Evolutionary conservation across 2,329 filamentous ascomycete genomes (phyloP).

Genomic region (Albophoma yamanashiensis): DNA sequence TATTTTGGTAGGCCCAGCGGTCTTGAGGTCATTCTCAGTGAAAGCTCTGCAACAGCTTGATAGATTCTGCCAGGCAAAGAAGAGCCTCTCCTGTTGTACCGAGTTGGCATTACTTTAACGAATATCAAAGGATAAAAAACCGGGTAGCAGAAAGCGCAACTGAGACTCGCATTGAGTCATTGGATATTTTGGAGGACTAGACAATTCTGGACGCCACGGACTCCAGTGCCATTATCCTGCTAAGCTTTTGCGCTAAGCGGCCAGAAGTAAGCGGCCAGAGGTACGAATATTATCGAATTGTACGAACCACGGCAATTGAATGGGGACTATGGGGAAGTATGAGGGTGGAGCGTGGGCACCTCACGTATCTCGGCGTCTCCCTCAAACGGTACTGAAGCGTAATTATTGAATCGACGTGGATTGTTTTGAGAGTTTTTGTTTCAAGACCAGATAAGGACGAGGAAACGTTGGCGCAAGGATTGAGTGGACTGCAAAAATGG

Average conservation of each 20-base stretch:
- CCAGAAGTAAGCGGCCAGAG: no score
- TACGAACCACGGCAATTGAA: not conserved
- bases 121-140: no score
- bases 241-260: no score
- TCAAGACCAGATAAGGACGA: no score
- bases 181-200: not conserved
- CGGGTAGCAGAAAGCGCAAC: no score
- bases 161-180: not conserved
- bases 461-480: no score
- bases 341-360: not conserved
- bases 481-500: no score
- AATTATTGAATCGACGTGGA: no score
- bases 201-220: not conserved
- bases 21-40: constrained; percentile 12
- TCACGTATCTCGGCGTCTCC: not conserved
- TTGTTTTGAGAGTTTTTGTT: no score
- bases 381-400: no score
- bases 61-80: constrained; percentile 16
- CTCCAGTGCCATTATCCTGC: no score
- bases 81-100: constrained; percentile 30
- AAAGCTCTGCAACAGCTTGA: constrained; percentile 23
- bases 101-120: constrained; percentile 23
- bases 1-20: constrained; percentile 17
- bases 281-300: no score
- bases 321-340: not conserved